Evolutionary conservation across 2,329 filamentous ascomycete species (phyloP), one percentile per base, ranked within the genome.

Genomic region (Fusarium piperis): DNA sequence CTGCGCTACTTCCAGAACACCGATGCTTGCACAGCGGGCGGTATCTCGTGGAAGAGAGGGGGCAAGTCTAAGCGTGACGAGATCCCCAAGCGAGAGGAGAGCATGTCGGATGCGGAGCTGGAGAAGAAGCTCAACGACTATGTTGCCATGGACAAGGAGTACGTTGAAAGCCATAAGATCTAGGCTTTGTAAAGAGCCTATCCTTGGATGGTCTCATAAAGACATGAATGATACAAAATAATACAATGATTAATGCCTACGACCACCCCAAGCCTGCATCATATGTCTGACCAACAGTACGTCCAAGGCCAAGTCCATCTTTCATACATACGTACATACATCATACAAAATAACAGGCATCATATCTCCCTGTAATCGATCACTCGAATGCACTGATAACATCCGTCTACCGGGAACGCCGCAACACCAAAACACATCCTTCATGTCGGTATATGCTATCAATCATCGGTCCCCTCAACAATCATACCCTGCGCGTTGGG

Each of bases 401-500:
- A 20, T 46, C 23, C 39, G 57, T 35, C 12, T 32, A 46, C 35
- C 32, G 11, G 33, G 4, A 55, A 70, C 58, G 55, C 62, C 55
- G 53, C 46, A 51, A 70, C 62, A 53, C 65, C 56, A 28, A 59
- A 41, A 13, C 35, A 38, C 20, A 46, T 16, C 58, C 60, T 35
- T 20, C n/a, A 41, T 65, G 30, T 56, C 36, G 60, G 33, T 41
- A 35, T 46, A 61, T 10, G 16, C 13, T 23, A 57, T 74, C 44
- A 76, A 32, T 70, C 52, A 16, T 59, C 35, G 12, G 53, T 66
- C 85, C 74, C 88, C 69, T 90, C 87, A 16, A 86, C 88, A n/a
- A 89, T 81, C 87, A 90, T 89, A 4, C 88, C 88, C 69, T 85
- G 75, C 7, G 88, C 88, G 72, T 89, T 90, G 6, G 88, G 87